Percentiles rank a stretch among this genome's conserved stretches.
These are phyloP conservation scores for Dendrostoma leiphaemia DNA, from an alignment of 2,329 filamentous ascomycete genomes.

Conservation along the genomic window DNA sequence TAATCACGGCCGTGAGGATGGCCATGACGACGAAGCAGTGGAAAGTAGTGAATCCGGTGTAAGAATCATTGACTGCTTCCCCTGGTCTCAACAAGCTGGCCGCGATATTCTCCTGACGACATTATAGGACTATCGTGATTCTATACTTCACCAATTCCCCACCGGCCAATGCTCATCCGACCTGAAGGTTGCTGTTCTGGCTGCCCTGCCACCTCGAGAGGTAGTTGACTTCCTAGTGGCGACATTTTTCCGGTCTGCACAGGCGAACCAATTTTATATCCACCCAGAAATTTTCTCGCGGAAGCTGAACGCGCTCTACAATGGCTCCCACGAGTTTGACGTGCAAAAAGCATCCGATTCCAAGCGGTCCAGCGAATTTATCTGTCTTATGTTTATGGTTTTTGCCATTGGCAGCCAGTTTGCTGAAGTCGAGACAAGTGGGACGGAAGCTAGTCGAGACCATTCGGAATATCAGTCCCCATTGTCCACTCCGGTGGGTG, in stretches of 20 bases:
- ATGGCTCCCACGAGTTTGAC: background rate
- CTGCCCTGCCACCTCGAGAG: background rate
- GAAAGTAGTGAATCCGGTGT: background rate
- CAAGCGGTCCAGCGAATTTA: background rate
- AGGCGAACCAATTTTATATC: background rate
- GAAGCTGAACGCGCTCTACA: background rate
- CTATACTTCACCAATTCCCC: background rate
- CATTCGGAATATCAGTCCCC: background rate
- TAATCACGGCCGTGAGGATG: background rate
- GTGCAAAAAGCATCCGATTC: background rate
- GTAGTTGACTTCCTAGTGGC: background rate
- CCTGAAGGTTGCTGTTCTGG: background rate
- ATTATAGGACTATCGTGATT: background rate
- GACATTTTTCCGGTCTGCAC: background rate
- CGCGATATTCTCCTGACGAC: too few species aligned
- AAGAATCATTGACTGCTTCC: too few species aligned
- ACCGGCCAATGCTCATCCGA: background rate
- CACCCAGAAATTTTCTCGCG: background rate
- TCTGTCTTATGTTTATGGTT: background rate
- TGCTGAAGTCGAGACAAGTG: background rate
- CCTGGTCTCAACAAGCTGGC: too few species aligned
- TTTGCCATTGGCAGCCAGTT: conserved; percentile 3
- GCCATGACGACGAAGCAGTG: background rate
- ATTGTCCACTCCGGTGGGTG: background rate
- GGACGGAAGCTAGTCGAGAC: background rate